Base-by-base conservation (phyloP, 176 grass and related monocot genomes). In the Pontederia paniculata region DNA sequence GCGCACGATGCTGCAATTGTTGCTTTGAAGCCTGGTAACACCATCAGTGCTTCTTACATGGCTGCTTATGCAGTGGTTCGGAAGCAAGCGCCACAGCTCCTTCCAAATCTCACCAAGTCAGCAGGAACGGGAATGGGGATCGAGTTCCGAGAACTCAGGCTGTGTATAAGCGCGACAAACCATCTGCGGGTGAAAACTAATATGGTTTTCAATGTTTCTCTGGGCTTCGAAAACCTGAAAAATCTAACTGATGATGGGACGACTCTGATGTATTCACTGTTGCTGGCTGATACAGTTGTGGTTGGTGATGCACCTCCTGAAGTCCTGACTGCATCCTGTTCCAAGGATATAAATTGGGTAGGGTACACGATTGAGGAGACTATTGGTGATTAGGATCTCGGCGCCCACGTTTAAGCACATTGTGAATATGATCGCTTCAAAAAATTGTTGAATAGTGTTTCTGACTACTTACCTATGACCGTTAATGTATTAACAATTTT, bases 91-190 rank as follows among this genome's bases (percentile, higher is more conserved):
- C 86, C 86, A 23, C 77, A 90, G 68, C 62, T 97, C 17, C 69
- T 88, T 45, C 62, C 73, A 59, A 60, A 84, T 68, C 48, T 97
- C 45, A 90, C 91, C 41, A 97, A 81, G 52, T 79, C 86, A 17
- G 83, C 80, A 66, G 91, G 91, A 69, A 90, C 91, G 48, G 93
- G 93, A 31, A 88, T 90, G 20, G 93, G 93, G 18, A 82, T 97
- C 1, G 93, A 97, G 55, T 97, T 97, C 43, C 77, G 83, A 20
- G 93, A 97, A 69, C 83, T 86, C 51, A 77, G 86, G 42, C 73
- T 97, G 50, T 81, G 61, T 56, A 61, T 97, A 70, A 90, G 84
- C 50, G 6, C 74, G 16, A 90, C 84, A 66, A 84, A 79, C 51
- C 77, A 97, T 18, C 73, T 56, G 13, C 21, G 48, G 17, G 78